Percentiles rank a stretch among this genome's conserved stretches.
Conservation (phyloP, 2,329 filamentous ascomycete species). For the Xylariaceae sp. region DNA sequence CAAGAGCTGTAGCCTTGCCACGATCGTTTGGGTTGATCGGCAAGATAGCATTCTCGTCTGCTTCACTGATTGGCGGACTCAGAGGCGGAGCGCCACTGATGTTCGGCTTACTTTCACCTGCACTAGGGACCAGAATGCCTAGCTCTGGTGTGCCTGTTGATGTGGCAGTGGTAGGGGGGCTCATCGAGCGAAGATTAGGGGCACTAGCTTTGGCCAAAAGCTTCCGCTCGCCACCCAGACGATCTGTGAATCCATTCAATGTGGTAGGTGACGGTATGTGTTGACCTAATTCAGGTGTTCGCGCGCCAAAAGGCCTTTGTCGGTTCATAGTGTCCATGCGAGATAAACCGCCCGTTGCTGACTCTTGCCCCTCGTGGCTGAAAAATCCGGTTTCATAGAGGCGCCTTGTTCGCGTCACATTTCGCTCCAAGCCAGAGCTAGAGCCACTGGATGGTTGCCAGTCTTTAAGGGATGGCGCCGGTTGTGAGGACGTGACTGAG, state of each 20-base stretch:
- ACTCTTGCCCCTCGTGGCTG: slow-evolving; percentile 78
- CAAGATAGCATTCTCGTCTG: slow-evolving; percentile 68
- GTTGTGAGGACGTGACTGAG: slow-evolving; percentile 77
- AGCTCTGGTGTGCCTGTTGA: slow-evolving; percentile 45
- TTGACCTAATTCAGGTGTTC: slow-evolving; percentile 57
- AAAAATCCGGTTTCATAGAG: slow-evolving; percentile 80
- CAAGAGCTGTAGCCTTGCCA: slow-evolving; percentile 44
- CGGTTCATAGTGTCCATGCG: slow-evolving; percentile 79
- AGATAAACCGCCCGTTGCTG: slow-evolving; percentile 77
- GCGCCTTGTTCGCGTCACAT: slow-evolving; percentile 71
- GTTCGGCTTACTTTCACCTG: slow-evolving; percentile 46
- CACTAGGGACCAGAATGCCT: slow-evolving; percentile 41
- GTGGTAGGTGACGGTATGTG: slow-evolving; percentile 53
- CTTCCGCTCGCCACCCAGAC: slow-evolving; percentile 51
- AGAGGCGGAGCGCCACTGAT: slow-evolving; percentile 57
- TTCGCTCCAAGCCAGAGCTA: slow-evolving; percentile 62
- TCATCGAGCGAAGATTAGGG: slow-evolving; percentile 68
- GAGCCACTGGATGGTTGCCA: slow-evolving; percentile 50
- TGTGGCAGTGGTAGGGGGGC: slow-evolving; percentile 50
- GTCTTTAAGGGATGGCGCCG: slow-evolving; percentile 58
- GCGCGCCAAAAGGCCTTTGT: slow-evolving; percentile 58
- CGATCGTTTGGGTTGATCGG: slow-evolving; percentile 77
- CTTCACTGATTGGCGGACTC: slow-evolving; percentile 75
- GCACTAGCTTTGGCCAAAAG: slow-evolving; percentile 66
- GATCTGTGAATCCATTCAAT: slow-evolving; percentile 51